Evolutionary conservation across 2,329 filamentous ascomycete genomes (phyloP), one percentile per base, ranked within the genome.

Genomic region (Claviceps humidiphila): DNA sequence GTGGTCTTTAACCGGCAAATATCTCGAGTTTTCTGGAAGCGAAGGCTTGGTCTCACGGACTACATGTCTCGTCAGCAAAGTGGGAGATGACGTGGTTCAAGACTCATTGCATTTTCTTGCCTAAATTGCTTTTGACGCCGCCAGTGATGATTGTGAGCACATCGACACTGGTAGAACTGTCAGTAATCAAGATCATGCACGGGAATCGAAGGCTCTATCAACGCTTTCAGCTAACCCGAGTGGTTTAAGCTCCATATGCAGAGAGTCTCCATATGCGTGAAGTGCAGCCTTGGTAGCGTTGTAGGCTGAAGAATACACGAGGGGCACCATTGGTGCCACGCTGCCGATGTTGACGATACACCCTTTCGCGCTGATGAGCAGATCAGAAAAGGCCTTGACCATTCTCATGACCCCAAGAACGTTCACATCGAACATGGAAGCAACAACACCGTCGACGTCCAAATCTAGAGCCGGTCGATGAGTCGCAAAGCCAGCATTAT

Each of bases 381-480:
- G 54, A 14, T 48, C 47, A 9, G 54, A 51, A 38, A 59, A 60
- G 30, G 53, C 52, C 44, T 60, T 55, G 11, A 61, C 57, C 47
- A 59, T 55, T 20, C 55, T 51, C 59, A 63, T 55, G 1, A 62
- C 53, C 0, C 66, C 69, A 59, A 68, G 72, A 34, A 72, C 58
- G 54, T 76, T 76, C 43, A 71, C 61, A 7, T 74, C 69, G 54
- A 70, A 72, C 49, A 72, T 55, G 30, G 56, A 57, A 34, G 62
- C 64, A 7, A 65, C 68, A 9, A 64, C 47, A 38, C 42, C 57
- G 4, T 62, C 59, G 1, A 66, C 53, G 6, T 63, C 57, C 24
- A 60, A 54, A 50, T 68, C 65, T 2, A 66, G 52, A 11, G 61
- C 56, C 11, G 65, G 63, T 58, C 57, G 30, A 56, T 59, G 51